Conservation (phyloP, 805 yeast genomes). For the Saccharomyces paradoxus region DNA sequence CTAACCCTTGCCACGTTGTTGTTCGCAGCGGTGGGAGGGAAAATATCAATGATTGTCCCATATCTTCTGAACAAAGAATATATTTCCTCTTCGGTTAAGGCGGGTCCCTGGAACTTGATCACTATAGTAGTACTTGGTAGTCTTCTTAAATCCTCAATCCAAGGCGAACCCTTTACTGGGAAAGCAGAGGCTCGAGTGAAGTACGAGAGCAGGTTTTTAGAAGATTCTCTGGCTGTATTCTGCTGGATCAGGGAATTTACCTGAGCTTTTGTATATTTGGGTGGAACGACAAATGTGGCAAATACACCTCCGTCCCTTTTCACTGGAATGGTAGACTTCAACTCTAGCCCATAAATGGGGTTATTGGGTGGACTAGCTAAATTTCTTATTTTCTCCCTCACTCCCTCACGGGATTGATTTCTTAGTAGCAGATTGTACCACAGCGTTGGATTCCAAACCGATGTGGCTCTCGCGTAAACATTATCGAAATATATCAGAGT, state of each 20-base stretch:
- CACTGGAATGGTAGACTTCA: slow-evolving; percentile 60
- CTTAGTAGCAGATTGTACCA: slow-evolving; percentile 34
- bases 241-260: slow-evolving; percentile 44
- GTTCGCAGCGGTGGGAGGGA: slow-evolving; percentile 40
- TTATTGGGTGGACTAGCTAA: slow-evolving; percentile 34
- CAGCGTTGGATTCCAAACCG: slow-evolving; percentile 41
- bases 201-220: slow-evolving; percentile 33
- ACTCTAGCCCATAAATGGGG: slow-evolving; percentile 36
- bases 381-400: slow-evolving; percentile 32
- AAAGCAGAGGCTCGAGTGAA: slow-evolving; percentile 48
- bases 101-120: slow-evolving; percentile 68
- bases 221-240: slow-evolving; percentile 37
- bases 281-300: slow-evolving; percentile 64
- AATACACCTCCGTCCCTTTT: slow-evolving; percentile 90
- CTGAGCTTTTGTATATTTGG: slow-evolving; percentile 39
- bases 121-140: slow-evolving; percentile 57
- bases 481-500: slow-evolving; percentile 51
- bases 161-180: slow-evolving; percentile 85
- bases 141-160: slow-evolving; percentile 89
- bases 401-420: slow-evolving; percentile 33
- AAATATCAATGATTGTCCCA: slow-evolving; percentile 72
- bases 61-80: slow-evolving; percentile 79
- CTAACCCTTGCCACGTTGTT: slow-evolving; percentile 47
- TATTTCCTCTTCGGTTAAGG: slow-evolving; percentile 68
- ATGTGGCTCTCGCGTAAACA: slow-evolving; percentile 39